Base-by-base conservation (phyloP, 495 filamentous ascomycete species). In the Xylaria venustula region DNA sequence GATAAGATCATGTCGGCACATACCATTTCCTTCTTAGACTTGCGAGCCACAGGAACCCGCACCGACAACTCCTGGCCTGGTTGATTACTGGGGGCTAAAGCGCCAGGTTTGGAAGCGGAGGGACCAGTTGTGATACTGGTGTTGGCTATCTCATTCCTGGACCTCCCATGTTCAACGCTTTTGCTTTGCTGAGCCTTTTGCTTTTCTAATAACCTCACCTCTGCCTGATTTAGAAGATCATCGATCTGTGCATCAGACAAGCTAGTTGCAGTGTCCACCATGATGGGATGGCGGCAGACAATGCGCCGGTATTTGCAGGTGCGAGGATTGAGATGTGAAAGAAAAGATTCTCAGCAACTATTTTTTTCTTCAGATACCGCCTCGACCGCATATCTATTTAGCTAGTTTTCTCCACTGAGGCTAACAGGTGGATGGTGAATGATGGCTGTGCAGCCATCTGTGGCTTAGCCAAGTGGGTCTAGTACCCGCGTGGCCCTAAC, bases 271-370 rank as follows among this genome's bases (percentile, higher is more conserved):
- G 46, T 57, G 46, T 69, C 66, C 25, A 60, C 69, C 62, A 71
- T 61, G 32, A 34, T 47, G 55, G 26, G 73, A 86, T 90, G 83
- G 90, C 87, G 88, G 83, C 82, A 77, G 79, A 79, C 76, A 68
- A 91, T 88, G 87, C 49, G 61, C 68, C 75, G 64, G 74, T 76
- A 68, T 73, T 51, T 23, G 20, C n/a, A 36, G 20, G 12, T 44
- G 41, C 25, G 4, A 23, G 14, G 30, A 14, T 50, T 45, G 32
- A 34, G 56, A 45, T 25, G 9, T n/a, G 23, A 50, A 49, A n/a
- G 36, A 50, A 17, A 7, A 30, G 15, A 40, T 58, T 48, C 32
- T 23, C 19, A 40, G 53, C 42, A 62, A 68, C 61, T 64, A 45
- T 58, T 60, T 63, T 15, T 30, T 20, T 55, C 32, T 36, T 48